Base-by-base conservation (phyloP, 1,284 basidiomycete genomes). In the Heterobasidion occidentale region DNA sequence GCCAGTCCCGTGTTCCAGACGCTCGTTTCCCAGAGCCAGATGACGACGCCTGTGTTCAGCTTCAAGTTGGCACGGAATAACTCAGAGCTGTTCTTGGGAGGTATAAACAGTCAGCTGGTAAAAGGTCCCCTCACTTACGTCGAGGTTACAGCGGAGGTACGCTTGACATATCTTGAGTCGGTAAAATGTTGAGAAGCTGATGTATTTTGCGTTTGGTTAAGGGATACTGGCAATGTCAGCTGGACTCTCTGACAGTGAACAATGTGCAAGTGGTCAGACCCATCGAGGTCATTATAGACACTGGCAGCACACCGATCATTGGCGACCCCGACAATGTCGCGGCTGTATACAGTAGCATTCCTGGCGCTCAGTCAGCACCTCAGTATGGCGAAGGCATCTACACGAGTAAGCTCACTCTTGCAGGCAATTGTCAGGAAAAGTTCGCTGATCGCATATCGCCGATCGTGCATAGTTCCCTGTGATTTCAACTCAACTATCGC, bases 31-130 rank as follows among this genome's bases (percentile, higher is more conserved):
- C 63, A 76, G 59, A 64, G 64, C 51, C 61, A 64, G 44, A 69
- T 74, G 53, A 54, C 64, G 14, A 55, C 66, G 27, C 62, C 66
- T 36, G 66, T 70, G 36, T 82, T 81, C 64, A 72, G 67, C n/a
- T 79, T 83, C 68, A 76, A 77, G 60, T 50, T 57, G 36, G 27
- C 56, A 7, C 6, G 27, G 17, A 35, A 45, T 48, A 64, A 65
- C 15, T 66, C 67, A 9, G 70, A 72, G 59, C 71, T 80, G 19
- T 71, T 62, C 59, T 68, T 80, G 19, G 79, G 79, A 33, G 73
- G 74, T 7, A 51, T 58, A 9, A 60, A 68, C 58, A 36, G 33
- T 3, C 27, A 34, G 8, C 52, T 57, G 7, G 64, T 56, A 54
- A 51, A 49, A 0, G 68, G 65, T 19, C 48, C 50, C 17, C 59